Evolutionary conservation across 2,329 filamentous ascomycete species (phyloP).

Genomic region (Fusarium sp.): DNA sequence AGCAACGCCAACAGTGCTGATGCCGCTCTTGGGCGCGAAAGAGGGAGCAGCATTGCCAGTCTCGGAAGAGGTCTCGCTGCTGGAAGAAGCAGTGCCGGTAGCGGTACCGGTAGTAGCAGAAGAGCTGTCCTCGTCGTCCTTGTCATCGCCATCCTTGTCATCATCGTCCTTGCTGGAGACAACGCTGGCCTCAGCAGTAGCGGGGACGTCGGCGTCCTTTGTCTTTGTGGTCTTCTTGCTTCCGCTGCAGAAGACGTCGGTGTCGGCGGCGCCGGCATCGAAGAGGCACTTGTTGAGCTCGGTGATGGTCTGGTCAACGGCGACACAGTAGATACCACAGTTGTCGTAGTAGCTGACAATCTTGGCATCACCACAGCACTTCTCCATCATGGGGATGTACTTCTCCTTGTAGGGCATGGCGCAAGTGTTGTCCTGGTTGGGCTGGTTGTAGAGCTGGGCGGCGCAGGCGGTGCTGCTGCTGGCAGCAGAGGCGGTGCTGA

Average conservation of each 20-base stretch:
- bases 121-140: slow-evolving; percentile 12
- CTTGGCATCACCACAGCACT: slow-evolving; percentile 60
- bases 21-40: slow-evolving; percentile 39
- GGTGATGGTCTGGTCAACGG: slow-evolving; percentile 49
- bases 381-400: slow-evolving; percentile 57
- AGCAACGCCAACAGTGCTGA: slow-evolving; percentile 51
- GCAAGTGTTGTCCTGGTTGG: slow-evolving; percentile 59
- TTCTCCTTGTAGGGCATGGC: slow-evolving; percentile 56
- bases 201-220: slow-evolving; percentile 42
- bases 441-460: slow-evolving; percentile 56
- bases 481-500: slow-evolving; percentile 23
- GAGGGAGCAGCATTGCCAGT: slow-evolving; percentile 41
- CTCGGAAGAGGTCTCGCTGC: slow-evolving; percentile 21
- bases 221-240: slow-evolving; percentile 51
- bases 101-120: slow-evolving; percentile 17
- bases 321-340: slow-evolving; percentile 64
- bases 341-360: slow-evolving; percentile 60
- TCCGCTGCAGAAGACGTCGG: slow-evolving; percentile 60
- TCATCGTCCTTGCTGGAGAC: slow-evolving; percentile 42
- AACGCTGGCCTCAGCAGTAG: slow-evolving; percentile 51
- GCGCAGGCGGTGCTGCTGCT: slow-evolving; percentile 32
- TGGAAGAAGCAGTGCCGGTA: slow-evolving; percentile 13
- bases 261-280: slow-evolving; percentile 52
- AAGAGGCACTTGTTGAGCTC: slow-evolving; percentile 55
- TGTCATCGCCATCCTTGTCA: slow-evolving; percentile 15